A percentile compares a stretch with the other conserved stretches of the same genome.
Conservation (phyloP, 495 filamentous ascomycete species). For the Lasiosphaeria hispida region DNA sequence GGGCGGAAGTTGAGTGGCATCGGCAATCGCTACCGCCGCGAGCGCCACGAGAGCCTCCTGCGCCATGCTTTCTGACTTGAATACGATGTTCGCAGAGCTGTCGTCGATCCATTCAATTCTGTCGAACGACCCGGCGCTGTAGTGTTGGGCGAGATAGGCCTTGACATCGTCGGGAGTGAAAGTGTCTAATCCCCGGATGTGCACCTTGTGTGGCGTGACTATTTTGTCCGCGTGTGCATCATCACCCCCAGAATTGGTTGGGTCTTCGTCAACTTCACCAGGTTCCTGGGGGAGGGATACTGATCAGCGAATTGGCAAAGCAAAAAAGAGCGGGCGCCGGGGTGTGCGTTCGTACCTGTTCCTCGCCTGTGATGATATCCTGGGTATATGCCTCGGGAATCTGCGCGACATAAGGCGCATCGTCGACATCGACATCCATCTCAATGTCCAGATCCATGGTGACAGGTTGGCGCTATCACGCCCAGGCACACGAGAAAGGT, state of each 20-base stretch:
- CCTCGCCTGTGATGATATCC: conserved; percentile 39
- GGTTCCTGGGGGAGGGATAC: conserved; percentile 29
- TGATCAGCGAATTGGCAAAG: neutral
- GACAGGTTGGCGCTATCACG: neutral
- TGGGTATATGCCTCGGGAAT: conserved; percentile 47
- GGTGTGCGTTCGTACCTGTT: conserved; percentile 31
- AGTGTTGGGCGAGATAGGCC: conserved; percentile 65
- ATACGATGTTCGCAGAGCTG: conserved; percentile 81
- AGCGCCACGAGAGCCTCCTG: conserved; percentile 68
- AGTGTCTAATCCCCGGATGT: conserved; percentile 78
- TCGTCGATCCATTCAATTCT: conserved; percentile 95
- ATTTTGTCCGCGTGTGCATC: conserved; percentile 23
- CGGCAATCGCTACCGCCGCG: conserved; percentile 41
- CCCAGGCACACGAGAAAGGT: too few relatives aligned
- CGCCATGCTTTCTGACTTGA: conserved; percentile 64
- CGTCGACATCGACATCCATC: conserved; percentile 61
- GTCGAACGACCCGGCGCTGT: conserved; percentile 48
- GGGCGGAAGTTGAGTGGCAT: conserved; percentile 46
- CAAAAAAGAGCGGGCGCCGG: conserved; percentile 26
- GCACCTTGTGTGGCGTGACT: conserved; percentile 62
- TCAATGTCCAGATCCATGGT: conserved; percentile 80
- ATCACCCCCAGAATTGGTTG: conserved; percentile 21
- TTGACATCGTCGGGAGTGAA: conserved; percentile 76
- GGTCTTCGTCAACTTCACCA: conserved; percentile 33
- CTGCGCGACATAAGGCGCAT: conserved; percentile 39